phyloP scores from a whole-genome alignment of 2,329 filamentous ascomycete species.

The Zymoseptoria brevis region DNA sequence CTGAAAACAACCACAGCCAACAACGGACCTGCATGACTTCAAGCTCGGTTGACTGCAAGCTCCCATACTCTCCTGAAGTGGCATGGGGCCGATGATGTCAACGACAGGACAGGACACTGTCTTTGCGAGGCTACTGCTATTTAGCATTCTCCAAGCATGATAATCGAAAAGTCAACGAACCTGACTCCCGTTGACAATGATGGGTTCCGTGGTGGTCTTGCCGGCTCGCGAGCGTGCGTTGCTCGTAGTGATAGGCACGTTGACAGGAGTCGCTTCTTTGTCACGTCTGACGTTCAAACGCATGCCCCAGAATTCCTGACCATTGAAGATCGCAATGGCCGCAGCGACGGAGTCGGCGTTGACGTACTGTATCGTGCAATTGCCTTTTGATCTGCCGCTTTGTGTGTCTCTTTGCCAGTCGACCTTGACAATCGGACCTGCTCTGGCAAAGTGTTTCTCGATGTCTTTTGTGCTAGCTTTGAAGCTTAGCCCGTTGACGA shows the following conservation, averaged over 20 bases:
- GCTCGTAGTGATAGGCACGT: conserved; percentile 8
- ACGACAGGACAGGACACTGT: conserved; percentile 2
- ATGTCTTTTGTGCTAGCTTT: conserved; percentile 22
- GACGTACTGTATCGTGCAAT: conserved; percentile 22
- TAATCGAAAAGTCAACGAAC: conserved; percentile 5
- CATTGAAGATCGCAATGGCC: conserved; percentile 22
- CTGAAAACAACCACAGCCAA: neutral
- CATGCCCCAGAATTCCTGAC: conserved; percentile 18
- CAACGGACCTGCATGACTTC: neutral
- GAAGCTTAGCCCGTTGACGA: conserved; percentile 24
- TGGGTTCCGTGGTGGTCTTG: conserved; percentile 8
- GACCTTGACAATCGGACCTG: conserved; percentile 21
- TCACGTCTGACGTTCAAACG: conserved; percentile 21
- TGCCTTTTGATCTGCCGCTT: conserved; percentile 24
- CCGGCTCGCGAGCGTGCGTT: neutral
- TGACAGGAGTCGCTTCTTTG: conserved; percentile 19
- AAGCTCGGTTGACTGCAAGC: neutral
- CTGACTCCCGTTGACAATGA: conserved; percentile 21
- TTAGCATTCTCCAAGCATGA: neutral
- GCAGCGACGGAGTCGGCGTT: conserved; percentile 18
- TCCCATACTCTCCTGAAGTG: neutral
- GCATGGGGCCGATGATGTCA: neutral
- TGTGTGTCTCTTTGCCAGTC: conserved; percentile 19
- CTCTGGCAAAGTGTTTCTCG: conserved; percentile 18
- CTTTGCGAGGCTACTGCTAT: conserved; percentile 4